phyloP scores from a whole-genome alignment of 345 rosid species.

The Linum tenue region DNA sequence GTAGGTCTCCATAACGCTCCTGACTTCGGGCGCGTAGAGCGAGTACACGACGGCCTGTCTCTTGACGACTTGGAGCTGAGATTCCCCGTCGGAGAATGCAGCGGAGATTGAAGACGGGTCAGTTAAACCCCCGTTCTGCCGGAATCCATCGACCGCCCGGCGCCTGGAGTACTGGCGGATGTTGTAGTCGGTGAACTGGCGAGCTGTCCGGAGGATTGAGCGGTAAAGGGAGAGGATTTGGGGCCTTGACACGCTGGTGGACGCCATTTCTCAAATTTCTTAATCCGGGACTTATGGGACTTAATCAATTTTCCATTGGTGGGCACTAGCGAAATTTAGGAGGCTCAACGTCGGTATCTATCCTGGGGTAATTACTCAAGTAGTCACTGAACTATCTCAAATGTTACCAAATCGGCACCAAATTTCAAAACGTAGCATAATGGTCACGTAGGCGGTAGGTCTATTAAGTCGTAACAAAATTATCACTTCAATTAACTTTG shows the following conservation, averaged over 20 bases:
- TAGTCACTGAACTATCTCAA: too few species aligned
- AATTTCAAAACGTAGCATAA: too few species aligned
- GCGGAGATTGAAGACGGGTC: constrained; percentile 38
- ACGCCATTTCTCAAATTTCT: neutral
- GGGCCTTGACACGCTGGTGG: neutral
- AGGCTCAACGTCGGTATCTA: too few species aligned
- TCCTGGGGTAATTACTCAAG: too few species aligned
- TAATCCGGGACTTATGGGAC: too few species aligned
- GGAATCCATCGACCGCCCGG: constrained; percentile 64
- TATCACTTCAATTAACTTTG: too few species aligned
- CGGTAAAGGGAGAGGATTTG: constrained; percentile 2
- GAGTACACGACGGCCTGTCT: constrained; percentile 56
- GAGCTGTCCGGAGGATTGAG: constrained; percentile 1
- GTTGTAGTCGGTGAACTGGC: constrained; percentile 10
- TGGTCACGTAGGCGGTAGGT: too few species aligned
- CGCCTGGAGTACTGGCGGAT: constrained; percentile 23
- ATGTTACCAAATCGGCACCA: too few species aligned
- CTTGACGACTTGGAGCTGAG: constrained; percentile 57
- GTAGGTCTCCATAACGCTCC: constrained; percentile 69
- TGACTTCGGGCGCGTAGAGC: constrained; percentile 61
- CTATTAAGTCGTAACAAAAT: too few species aligned
- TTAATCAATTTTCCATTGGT: too few species aligned
- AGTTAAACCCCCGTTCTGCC: constrained; percentile 34
- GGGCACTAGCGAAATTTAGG: too few species aligned
- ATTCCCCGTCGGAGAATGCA: constrained; percentile 47